Evolutionary conservation across 306 rosid genomes (phyloP), one percentile per base, ranked within the genome.

Genomic region (Lathyrus tuberosus): DNA sequence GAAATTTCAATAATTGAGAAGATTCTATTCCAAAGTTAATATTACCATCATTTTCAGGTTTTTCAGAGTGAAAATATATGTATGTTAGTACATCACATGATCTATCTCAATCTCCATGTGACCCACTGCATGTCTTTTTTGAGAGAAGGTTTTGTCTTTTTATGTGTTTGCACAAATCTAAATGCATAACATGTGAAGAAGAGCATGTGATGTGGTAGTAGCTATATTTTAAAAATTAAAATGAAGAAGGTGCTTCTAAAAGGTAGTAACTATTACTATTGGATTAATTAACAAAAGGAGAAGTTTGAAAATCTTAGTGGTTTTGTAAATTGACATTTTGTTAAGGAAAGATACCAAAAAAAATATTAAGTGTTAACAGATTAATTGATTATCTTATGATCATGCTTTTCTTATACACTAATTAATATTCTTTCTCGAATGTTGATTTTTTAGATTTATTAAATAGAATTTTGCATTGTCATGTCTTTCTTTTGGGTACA

Each of bases 41-140:
- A 48, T 71, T 69, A 74, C 63, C 76, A 79, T 53, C 75, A 65
- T 74, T 62, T 74, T 75, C 79, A 75, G 77, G 40, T 73, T 77
- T 26, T 78, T 67, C 37, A 70, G 71, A 73, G 83, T 56, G 41
- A 80, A 83, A 65, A 62, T 10, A 61, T 62, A 52, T 16, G 10
- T 33, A 68, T 72, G 76, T 75, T 75, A 24, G 26, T 26, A 47
- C 80, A 75, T 78, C 87, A 83, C 87, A 80, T 85, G 87, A 79
- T 70, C 67, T 37, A 67, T 85, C 82, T 72, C 66, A 66, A 83
- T 83, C 62, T 66, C 84, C 90, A 86, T 83, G 84, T 80, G 90
- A 80, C 90, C 82, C 87, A 65, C 84, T 60, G 69, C 69, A 72
- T 69, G 49, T 67, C 26, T 69, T 75, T 75, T 75, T 78, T 28